These are phyloP conservation scores for Sordaria brevicollis DNA, from an alignment of 495 filamentous ascomycete species.

Conservation along the genomic window DNA sequence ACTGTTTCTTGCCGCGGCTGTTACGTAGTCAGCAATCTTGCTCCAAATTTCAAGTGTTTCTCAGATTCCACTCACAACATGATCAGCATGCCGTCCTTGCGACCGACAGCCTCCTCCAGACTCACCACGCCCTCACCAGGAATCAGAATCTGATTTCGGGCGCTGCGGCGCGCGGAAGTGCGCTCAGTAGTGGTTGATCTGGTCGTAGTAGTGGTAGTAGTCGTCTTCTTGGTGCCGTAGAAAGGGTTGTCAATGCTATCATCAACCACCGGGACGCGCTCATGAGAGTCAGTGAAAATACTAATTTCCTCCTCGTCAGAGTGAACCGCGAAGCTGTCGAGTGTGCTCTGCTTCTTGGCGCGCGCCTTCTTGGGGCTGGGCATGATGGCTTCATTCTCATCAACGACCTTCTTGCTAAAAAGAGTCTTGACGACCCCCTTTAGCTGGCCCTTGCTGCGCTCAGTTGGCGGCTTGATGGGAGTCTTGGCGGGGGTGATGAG, in stretches of 20 bases:
- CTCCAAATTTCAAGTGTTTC: conserved; percentile 9
- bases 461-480: conserved; percentile 58
- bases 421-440: conserved; percentile 62
- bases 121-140: conserved; percentile 45
- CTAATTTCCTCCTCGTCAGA: conserved; percentile 48
- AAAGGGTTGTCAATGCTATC: conserved; percentile 66
- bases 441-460: conserved; percentile 41
- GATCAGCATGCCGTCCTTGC: conserved; percentile 71
- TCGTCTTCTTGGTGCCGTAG: conserved; percentile 31
- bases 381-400: conserved; percentile 41
- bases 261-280: conserved; percentile 68
- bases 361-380: conserved; percentile 47
- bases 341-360: conserved; percentile 39
- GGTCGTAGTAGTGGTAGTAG: conserved; percentile 12
- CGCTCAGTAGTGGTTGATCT: conserved; percentile 17
- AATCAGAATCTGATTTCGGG: conserved; percentile 34
- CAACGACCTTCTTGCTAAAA: conserved; percentile 38
- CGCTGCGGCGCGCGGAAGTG: conserved; percentile 29
- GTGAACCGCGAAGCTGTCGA: conserved; percentile 60
- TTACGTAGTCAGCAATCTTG: neutral
- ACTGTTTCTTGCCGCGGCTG: conserved; percentile 86
- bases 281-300: conserved; percentile 86
- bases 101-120: conserved; percentile 51
- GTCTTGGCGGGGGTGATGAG: conserved; percentile 89
- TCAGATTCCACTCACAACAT: conserved; percentile 60